Evolutionary conservation across 352 stramenopile species (phyloP).

Genomic region (Phytophthora nicotianae): DNA sequence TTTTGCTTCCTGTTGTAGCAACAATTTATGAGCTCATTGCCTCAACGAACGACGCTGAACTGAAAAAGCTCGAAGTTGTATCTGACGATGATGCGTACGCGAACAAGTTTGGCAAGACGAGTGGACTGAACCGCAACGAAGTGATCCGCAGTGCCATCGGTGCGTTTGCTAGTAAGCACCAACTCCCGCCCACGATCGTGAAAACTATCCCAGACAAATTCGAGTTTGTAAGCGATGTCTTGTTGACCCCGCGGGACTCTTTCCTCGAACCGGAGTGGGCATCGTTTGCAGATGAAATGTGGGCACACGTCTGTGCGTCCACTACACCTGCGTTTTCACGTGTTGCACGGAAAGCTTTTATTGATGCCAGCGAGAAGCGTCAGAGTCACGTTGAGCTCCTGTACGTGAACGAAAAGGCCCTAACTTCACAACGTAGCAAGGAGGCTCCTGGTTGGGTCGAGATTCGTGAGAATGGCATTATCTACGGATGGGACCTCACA

Average conservation of each 20-base stretch:
- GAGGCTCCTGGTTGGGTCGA: conserved; percentile 75
- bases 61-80: conserved; percentile 49
- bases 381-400: conserved; percentile 81
- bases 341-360: conserved; percentile 83
- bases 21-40: conserved; percentile 38
- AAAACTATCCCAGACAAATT: conserved; percentile 65
- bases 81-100: conserved; percentile 63
- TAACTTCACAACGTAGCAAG: conserved; percentile 42
- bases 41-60: conserved; percentile 29
- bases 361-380: conserved; percentile 78
- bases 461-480: conserved; percentile 93
- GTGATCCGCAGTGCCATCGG: conserved; percentile 64
- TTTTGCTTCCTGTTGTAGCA: conserved; percentile 65
- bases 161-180: conserved; percentile 55
- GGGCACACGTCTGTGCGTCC: conserved; percentile 60
- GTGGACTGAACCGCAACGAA: conserved; percentile 77
- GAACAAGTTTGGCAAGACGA: conserved; percentile 80
- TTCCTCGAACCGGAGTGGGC: conserved; percentile 68
- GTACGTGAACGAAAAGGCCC: conserved; percentile 53
- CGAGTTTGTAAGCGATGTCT: conserved; percentile 79
- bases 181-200: conserved; percentile 38
- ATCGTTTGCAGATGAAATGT: conserved; percentile 63
- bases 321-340: conserved; percentile 62
- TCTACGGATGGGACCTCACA: conserved; percentile 95
- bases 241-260: conserved; percentile 69